Base-by-base conservation (phyloP, 352 stramenopile species). In the Pythium oligandrum region DNA sequence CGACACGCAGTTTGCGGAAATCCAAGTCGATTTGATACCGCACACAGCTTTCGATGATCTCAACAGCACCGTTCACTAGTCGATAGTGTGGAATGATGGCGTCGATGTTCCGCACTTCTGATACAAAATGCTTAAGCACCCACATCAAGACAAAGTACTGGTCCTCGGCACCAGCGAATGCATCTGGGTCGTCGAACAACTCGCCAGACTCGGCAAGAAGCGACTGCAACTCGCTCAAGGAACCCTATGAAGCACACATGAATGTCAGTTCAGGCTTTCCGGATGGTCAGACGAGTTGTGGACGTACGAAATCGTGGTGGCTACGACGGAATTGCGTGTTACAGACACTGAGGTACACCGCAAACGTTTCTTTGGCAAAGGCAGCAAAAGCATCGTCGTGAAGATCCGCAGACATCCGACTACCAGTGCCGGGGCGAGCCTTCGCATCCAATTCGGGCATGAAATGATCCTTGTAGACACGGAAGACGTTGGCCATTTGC, bases 91-190 rank as follows among this genome's bases (percentile, higher is more conserved):
- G 82, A 17, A 89, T 71, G 17, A 79, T 68, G 26, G 49, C 63
- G 40, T 88, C 70, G 26, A 89, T 63, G 36, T 72, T 57, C 39
- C 79, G 75, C 44, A 89, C 77, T 56, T 83, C 63, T 3, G 73
- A 61, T 7, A 92, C 63, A 64, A 92, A 90, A 40, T 79, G 57
- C 55, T 90, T 89, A 46, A 94, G 70, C 49, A 90, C 78, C 48
- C 71, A 79, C 84, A 94, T 92, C 44, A 94, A 72, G 36, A 87
- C 73, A 56, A 86, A 78, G 43, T 92, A 94, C 40, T 88, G 74
- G 34, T 80, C 82, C n/a, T 75, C 59, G n/a, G 68, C 51, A 5
- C 58, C 59, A 2, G 64, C 66, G 4, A 54, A 50, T 32, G 44
- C 60, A 5, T 47, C 54, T 4, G 45, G 30, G 10, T 55, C 59